Conservation (phyloP, 2,329 filamentous ascomycete species). For the Aspergillus cejpii region DNA sequence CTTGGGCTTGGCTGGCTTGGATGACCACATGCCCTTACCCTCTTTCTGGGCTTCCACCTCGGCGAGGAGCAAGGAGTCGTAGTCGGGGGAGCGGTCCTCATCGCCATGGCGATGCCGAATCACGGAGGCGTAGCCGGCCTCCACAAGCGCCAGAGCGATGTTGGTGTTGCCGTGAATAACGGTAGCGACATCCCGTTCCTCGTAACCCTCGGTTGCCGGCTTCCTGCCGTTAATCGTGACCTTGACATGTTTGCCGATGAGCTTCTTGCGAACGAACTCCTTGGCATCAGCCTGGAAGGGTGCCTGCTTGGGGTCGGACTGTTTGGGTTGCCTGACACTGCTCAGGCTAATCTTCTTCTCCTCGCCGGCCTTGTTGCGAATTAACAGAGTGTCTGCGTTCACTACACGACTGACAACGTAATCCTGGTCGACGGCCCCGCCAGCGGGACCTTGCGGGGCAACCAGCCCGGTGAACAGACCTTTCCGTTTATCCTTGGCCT, state of each 20-base stretch:
- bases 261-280: conserved; percentile 85
- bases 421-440: conserved; percentile 61
- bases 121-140: conserved; percentile 87
- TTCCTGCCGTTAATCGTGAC: conserved; percentile 85
- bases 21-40: conserved; percentile 90
- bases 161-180: conserved; percentile 80
- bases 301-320: conserved; percentile 75
- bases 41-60: conserved; percentile 65
- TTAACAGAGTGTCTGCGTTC: conserved; percentile 79
- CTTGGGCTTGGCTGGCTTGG: conserved; percentile 76
- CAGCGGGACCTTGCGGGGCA: conserved; percentile 53
- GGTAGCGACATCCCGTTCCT: conserved; percentile 90
- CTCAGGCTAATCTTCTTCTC: conserved; percentile 91
- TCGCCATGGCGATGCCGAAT: conserved; percentile 94
- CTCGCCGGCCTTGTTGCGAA: conserved; percentile 73
- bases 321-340: conserved; percentile 88
- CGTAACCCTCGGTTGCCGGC: conserved; percentile 80
- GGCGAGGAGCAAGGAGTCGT: conserved; percentile 56
- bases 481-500: conserved; percentile 67
- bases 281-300: conserved; percentile 91
- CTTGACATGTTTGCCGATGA: conserved; percentile 94
- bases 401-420: conserved; percentile 79
- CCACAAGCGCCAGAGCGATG: conserved; percentile 74
- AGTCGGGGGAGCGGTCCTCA: conserved; percentile 86
- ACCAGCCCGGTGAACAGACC: conserved; percentile 78